A percentile compares a stretch with the other conserved stretches of the same genome.
Conservation (phyloP, 2,329 filamentous ascomycete species). For the Coleophoma eucalyptorum region DNA sequence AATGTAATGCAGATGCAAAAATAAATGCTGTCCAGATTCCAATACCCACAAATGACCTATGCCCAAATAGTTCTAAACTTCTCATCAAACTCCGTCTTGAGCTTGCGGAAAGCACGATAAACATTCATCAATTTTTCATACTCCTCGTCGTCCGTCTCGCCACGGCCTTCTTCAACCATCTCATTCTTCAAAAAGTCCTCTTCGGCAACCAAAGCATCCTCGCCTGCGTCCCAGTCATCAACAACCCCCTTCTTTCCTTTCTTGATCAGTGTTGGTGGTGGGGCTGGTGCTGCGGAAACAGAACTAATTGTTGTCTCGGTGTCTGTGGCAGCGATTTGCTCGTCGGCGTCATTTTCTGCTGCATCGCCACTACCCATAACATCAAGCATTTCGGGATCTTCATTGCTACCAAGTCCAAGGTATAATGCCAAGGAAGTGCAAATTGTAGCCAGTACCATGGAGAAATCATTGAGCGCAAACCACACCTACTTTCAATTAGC, state of each 20-base stretch:
- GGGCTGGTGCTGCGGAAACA: conserved; percentile 2
- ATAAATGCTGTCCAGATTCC: too few species aligned
- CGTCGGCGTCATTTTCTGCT: conserved; percentile 34
- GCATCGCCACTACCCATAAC: conserved; percentile 46
- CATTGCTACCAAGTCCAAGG: conserved; percentile 45
- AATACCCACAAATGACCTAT: conserved; percentile 7
- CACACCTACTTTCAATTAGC: conserved; percentile 45
- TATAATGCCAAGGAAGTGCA: conserved; percentile 59
- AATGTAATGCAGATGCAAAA: too few species aligned
- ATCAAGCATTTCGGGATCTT: conserved; percentile 38
- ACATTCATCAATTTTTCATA: conserved; percentile 49
- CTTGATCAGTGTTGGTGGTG: conserved; percentile 3
- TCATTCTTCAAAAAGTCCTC: conserved; percentile 26
- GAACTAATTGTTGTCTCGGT: conserved; percentile 6
- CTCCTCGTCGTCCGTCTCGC: conserved; percentile 29
- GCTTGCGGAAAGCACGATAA: conserved; percentile 50
- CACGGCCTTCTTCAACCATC: conserved; percentile 26
- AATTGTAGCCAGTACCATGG: conserved; percentile 65
- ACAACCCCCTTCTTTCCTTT: conserved; percentile 34
- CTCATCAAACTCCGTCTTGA: conserved; percentile 57
- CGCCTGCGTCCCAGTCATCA: conserved; percentile 45
- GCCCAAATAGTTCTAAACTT: conserved; percentile 46
- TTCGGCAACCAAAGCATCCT: conserved; percentile 32
- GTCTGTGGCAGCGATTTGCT: conserved; percentile 26
- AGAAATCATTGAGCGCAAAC: conserved; percentile 68